A percentile compares a stretch with the other conserved stretches of the same genome.
phyloP scores from a whole-genome alignment of 805 yeast species.

The Diddensiella caesifluorescens region DNA sequence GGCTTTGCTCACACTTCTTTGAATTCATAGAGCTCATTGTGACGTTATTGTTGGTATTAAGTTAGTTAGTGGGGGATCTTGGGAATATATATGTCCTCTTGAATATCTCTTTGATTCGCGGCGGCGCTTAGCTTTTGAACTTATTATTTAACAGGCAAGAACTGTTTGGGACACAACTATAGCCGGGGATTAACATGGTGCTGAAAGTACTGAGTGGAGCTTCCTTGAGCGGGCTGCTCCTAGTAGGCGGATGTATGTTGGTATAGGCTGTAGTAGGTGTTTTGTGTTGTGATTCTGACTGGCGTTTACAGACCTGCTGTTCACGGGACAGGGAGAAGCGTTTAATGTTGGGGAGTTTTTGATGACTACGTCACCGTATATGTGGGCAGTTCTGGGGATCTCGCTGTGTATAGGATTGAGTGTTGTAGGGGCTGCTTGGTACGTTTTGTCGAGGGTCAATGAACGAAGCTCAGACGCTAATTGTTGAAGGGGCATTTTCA shows the following conservation, averaged over 20 bases:
- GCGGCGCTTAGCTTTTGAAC: too few species aligned
- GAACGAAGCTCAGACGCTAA: too few species aligned
- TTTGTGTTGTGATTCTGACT: background rate
- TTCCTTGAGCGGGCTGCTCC: conserved; percentile 28
- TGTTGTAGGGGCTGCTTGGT: conserved; percentile 98
- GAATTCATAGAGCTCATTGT: too few species aligned
- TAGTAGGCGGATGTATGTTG: conserved; percentile 37
- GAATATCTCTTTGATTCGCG: too few species aligned
- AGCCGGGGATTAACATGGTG: conserved; percentile 6
- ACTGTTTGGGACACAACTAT: too few species aligned
- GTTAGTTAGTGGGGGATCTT: too few species aligned
- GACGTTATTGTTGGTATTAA: too few species aligned
- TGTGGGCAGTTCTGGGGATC: conserved; percentile 95
- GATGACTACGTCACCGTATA: conserved; percentile 81
- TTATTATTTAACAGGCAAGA: too few species aligned
- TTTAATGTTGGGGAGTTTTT: conserved; percentile 90
- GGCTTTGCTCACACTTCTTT: too few species aligned
- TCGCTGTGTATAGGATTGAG: conserved; percentile 87
- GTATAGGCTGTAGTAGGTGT: background rate
- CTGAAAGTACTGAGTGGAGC: conserved; percentile 1
- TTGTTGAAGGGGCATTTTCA: conserved; percentile 75
- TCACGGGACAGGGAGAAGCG: conserved; percentile 87
- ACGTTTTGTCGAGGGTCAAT: conserved; percentile 16
- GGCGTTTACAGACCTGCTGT: conserved; percentile 37
- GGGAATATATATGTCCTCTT: too few species aligned